Conservation (phyloP, 345 rosid species). For the Populus alba region DNA sequence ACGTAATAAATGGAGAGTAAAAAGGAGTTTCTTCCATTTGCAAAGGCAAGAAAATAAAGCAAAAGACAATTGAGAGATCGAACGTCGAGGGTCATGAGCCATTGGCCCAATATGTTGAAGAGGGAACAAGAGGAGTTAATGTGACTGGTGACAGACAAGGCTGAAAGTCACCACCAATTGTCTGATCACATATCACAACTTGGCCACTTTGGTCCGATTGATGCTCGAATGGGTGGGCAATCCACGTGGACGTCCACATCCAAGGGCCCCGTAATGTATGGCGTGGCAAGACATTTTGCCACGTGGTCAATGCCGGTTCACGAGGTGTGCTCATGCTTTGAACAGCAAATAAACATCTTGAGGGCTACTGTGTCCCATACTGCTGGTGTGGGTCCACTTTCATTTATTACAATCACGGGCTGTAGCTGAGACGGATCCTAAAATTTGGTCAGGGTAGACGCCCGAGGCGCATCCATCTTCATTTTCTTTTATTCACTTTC, state of each 20-base stretch:
- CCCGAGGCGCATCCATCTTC: background rate
- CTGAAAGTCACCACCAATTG: background rate
- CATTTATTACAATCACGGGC: background rate
- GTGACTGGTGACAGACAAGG: slow-evolving; percentile 25
- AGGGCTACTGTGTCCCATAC: background rate
- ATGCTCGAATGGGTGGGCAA: background rate
- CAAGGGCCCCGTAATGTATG: background rate
- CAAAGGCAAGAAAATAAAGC: background rate
- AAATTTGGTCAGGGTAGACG: no score
- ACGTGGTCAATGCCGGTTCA: slow-evolving; percentile 22
- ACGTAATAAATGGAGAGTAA: no score
- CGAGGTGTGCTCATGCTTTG: slow-evolving; percentile 13
- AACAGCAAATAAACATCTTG: slow-evolving; percentile 12
- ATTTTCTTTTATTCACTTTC: no score
- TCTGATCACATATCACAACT: background rate
- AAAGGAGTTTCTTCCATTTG: no score
- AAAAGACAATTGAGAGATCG: background rate
- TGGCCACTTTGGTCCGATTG: background rate
- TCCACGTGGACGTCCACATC: slow-evolving; percentile 30
- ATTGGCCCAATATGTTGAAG: background rate
- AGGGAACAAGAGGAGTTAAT: slow-evolving; percentile 28
- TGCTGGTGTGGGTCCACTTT: background rate
- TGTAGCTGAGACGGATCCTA: background rate
- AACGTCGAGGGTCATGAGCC: background rate
- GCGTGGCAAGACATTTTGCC: slow-evolving; percentile 4